A percentile compares a stretch with the other conserved stretches of the same genome.
These are phyloP conservation scores for Penicillium sp. DNA, from an alignment of 2,329 filamentous ascomycete species.

Conservation along the genomic window DNA sequence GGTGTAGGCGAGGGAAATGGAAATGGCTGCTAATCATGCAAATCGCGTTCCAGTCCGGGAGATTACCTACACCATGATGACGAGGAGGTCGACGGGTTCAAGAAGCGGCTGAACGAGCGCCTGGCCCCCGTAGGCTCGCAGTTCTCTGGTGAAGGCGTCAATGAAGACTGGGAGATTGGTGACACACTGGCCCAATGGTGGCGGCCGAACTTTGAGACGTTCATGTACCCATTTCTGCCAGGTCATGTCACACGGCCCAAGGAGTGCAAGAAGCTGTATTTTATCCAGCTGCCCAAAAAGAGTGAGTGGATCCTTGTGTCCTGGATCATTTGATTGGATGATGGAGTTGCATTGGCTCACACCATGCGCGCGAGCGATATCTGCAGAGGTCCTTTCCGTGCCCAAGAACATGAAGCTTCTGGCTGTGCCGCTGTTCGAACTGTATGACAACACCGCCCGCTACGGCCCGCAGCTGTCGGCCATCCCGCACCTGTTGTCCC, in stretches of 20 bases:
- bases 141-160: constrained; percentile 77
- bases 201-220: constrained; percentile 98
- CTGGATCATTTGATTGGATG: background rate
- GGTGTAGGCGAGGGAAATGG: background rate
- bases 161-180: constrained; percentile 90
- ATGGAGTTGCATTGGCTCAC: background rate
- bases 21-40: background rate
- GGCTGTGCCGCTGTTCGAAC: constrained; percentile 91
- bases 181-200: constrained; percentile 98
- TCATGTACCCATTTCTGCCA: constrained; percentile 98
- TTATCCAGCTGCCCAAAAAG: constrained; percentile 87
- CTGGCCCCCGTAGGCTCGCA: constrained; percentile 85
- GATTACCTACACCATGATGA: constrained; percentile 86
- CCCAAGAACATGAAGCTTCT: constrained; percentile 99
- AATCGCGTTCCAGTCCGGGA: constrained; percentile 68
- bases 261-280: constrained; percentile 98
- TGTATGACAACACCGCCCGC: constrained; percentile 93
- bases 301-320: constrained; percentile 57
- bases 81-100: constrained; percentile 93
- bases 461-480: constrained; percentile 96
- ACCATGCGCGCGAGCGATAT: too few species aligned
- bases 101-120: constrained; percentile 83
- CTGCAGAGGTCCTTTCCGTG: constrained; percentile 82
- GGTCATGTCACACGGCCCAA: constrained; percentile 95
- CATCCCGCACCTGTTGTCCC: constrained; percentile 88